Evolutionary conservation across 768 basidiomycete species (phyloP).

Genomic region (Serendipita indica): DNA sequence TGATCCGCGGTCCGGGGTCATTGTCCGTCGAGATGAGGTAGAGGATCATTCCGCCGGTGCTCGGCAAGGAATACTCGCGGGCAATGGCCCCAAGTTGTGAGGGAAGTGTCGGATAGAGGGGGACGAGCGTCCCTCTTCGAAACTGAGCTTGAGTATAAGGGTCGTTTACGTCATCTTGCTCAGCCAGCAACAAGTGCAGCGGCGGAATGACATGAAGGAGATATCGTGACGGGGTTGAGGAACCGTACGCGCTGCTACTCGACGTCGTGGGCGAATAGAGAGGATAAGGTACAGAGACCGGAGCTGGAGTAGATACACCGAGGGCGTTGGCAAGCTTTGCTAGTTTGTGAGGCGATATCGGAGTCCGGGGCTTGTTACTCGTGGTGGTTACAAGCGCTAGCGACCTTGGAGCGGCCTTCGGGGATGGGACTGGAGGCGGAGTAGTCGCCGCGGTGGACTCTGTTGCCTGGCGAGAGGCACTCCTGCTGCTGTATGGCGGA

Average conservation of each 20-base stretch:
- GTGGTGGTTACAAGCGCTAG: not conserved
- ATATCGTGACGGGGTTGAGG: constrained; percentile 43
- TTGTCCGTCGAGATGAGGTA: constrained; percentile 45
- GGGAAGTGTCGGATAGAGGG: constrained; percentile 69
- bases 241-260: constrained; percentile 28
- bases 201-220: constrained; percentile 80
- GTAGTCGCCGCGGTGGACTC: not conserved
- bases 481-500: constrained; percentile 1
- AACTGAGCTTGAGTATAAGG: constrained; percentile 40
- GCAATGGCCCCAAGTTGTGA: constrained; percentile 78
- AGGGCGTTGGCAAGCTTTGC: constrained; percentile 78
- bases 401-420: not conserved
- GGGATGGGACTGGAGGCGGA: constrained; percentile 6
- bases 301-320: constrained; percentile 61
- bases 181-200: constrained; percentile 48
- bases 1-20: constrained; percentile 52
- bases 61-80: constrained; percentile 84
- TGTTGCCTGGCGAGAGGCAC: constrained; percentile 5
- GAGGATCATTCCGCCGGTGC: constrained; percentile 64
- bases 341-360: constrained; percentile 59
- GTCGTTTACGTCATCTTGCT: constrained; percentile 28
- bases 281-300: constrained; percentile 22
- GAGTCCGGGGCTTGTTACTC: constrained; percentile 39
- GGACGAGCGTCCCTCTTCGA: constrained; percentile 71
- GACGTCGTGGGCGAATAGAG: constrained; percentile 34